Evolutionary conservation across 2,329 filamentous ascomycete species (phyloP), one percentile per base, ranked within the genome.

Genomic region (Grosmannia serpens): DNA sequence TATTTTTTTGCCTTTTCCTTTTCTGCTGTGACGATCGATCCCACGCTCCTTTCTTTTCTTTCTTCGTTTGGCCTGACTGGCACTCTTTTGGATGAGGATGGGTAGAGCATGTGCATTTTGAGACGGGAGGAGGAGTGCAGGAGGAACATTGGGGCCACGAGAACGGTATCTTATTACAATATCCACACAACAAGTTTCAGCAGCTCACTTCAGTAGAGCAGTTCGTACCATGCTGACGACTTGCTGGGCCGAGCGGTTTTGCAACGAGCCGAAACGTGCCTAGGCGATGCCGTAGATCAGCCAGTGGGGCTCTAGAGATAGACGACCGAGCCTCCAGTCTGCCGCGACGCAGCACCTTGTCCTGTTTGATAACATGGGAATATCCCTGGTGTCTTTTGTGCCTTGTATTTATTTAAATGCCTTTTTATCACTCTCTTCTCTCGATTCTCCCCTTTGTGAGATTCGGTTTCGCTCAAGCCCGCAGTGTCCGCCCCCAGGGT

Each of bases 151-250:
- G 15, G 35, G 35, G 33, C 35, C 35, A 38, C 22, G 33, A 38
- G n/a, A 38, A 55, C 33, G 44, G 15, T 41, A 24, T 15, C 13
- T 22, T 46, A 44, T 46, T 54, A 29, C 55, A 56, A 56, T 51
- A 56, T 56, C 55, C 55, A 51, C 26, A 56, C n/a, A 22, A 56
- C 27, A 56, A 27, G 29, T 51, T 47, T 47, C n/a, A 38, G 35
- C 15, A 15, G 35, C 35, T 38, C 35, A 17, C 22, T 26, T 53
- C 50, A 22, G 29, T 51, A 51, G 49, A 51, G 26, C 27, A 53
- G 13, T 26, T n/a, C 35, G 50, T 20, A 33, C 50, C 50, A 35
- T 20, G 22, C n/a, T 31, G 50, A 38, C 44, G 50, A 38, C 44
- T 47, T 47, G 44, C 3, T 51, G 17, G 49, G n/a, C 7, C 27